Percentiles rank a stretch among this genome's conserved stretches.
Evolutionary conservation across 225 moss, liverwort and hornwort genomes (phyloP).

Genomic region (Marchantia paleacea): DNA sequence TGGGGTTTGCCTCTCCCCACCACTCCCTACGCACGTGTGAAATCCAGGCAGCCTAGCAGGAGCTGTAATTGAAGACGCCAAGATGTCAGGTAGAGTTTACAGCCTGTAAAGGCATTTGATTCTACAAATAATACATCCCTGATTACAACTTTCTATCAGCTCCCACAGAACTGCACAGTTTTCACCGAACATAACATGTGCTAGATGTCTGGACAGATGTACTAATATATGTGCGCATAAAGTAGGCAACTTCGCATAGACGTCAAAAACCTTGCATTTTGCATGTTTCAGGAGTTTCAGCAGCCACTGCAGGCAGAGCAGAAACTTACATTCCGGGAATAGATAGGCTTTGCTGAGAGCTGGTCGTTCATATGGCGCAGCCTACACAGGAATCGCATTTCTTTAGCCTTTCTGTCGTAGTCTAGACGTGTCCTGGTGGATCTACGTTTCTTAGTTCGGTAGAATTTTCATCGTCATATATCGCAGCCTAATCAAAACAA

Average conservation of each 20-base stretch:
- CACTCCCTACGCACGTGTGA: slow-evolving; percentile 71
- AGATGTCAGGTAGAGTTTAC: not conserved
- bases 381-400: slow-evolving; percentile 14
- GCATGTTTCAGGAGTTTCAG: too few relatives aligned
- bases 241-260: too few relatives aligned
- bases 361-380: slow-evolving; percentile 55
- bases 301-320: not conserved
- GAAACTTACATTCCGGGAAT: slow-evolving; percentile 43
- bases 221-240: too few relatives aligned
- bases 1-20: slow-evolving; percentile 68
- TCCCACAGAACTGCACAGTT: too few relatives aligned
- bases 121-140: not conserved
- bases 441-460: too few relatives aligned
- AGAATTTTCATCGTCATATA: too few relatives aligned
- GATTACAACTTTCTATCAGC: not conserved
- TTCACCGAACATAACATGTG: too few relatives aligned
- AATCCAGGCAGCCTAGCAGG: slow-evolving; percentile 92
- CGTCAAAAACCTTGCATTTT: too few relatives aligned
- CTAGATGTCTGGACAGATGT: too few relatives aligned
- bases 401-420: not conserved
- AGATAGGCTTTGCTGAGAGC: slow-evolving; percentile 56
- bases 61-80: slow-evolving; percentile 40
- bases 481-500: too few relatives aligned
- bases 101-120: not conserved
- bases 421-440: too few relatives aligned